Base-by-base conservation (phyloP, 2,329 filamentous ascomycete genomes). In the Fusarium coffeatum region DNA sequence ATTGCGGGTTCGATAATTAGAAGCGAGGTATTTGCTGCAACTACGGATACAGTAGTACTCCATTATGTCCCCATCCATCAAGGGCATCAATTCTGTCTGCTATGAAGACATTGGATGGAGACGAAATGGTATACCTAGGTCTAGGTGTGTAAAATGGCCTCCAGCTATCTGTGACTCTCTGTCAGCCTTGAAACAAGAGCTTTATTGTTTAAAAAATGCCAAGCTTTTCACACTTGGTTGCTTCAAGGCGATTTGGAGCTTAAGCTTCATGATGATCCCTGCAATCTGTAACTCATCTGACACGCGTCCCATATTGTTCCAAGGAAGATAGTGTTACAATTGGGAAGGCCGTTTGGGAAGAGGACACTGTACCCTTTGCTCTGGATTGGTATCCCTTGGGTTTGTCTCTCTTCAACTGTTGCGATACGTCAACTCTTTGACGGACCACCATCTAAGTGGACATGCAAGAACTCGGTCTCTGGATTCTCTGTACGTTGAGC, bases 241-340 rank as follows among this genome's bases (percentile, higher is more conserved):
- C 32, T 42, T 40, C 49, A 32, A 40, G 41, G 18, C 48, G 18
- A 40, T 34, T 23, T 27, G 22, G 18, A 40, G 40, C 27, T 40
- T 34, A 37, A 37, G 23, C 49, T 53, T 42, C 40, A 49, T 20
- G 15, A 34, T 30, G 40, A 53, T 30, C 55, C 64, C 43, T 64
- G 59, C 37, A 63, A 69, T 59, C 55, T 69, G 65, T 66, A 72
- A 74, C 61, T 27, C 27, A 63, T 69, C 59, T 70, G 72, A 74
- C 72, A 74, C 72, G 72, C 72, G 72, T 74, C 72, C 61, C 59
- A 63, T 68, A 68, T 62, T 50, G 15, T 61, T 57, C 50, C 50
- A 64, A 68, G 65, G 59, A 60, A 67, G 27, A 71, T 59, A 59
- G 59, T 56, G 47, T 41, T 47, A 23, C 22, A 47, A 11, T 55